Evolutionary conservation across 2,329 filamentous ascomycete species (phyloP).

Genomic region (Cladophialophora exuberans): DNA sequence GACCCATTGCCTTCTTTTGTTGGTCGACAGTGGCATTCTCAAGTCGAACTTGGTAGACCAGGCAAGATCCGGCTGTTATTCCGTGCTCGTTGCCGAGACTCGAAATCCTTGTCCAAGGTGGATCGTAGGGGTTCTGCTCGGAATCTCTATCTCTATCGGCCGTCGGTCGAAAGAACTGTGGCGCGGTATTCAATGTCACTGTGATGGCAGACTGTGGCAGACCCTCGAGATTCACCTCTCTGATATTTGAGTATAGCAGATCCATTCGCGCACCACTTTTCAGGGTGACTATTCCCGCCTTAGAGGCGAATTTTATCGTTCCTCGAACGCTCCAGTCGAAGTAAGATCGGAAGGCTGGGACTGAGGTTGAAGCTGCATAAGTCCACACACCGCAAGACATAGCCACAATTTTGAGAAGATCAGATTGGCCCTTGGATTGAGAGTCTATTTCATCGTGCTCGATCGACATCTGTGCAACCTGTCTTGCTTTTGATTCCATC

Average conservation of each 20-base stretch:
- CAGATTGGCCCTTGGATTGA: slow-evolving; percentile 46
- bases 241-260: slow-evolving; percentile 37
- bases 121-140: too few species aligned
- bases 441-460: slow-evolving; percentile 10
- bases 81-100: slow-evolving; percentile 42
- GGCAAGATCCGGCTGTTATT: slow-evolving; percentile 50
- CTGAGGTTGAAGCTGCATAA: not conserved
- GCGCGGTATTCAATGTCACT: slow-evolving; percentile 57
- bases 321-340: not conserved
- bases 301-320: not conserved
- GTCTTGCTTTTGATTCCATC: slow-evolving; percentile 28
- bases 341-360: not conserved
- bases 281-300: not conserved
- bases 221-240: slow-evolving; percentile 49
- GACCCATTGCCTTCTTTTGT: slow-evolving; percentile 35
- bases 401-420: not conserved
- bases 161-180: slow-evolving; percentile 42
- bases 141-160: too few species aligned
- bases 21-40: slow-evolving; percentile 34
- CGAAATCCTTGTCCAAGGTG: slow-evolving; percentile 31
- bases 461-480: slow-evolving; percentile 34
- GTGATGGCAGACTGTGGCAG: slow-evolving; percentile 46
- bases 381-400: slow-evolving; percentile 6
- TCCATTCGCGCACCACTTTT: not conserved
- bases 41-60: slow-evolving; percentile 54